Evolutionary conservation across 176 grass and related monocot species (phyloP), one percentile per base, ranked within the genome.

Genomic region (Areca catechu): DNA sequence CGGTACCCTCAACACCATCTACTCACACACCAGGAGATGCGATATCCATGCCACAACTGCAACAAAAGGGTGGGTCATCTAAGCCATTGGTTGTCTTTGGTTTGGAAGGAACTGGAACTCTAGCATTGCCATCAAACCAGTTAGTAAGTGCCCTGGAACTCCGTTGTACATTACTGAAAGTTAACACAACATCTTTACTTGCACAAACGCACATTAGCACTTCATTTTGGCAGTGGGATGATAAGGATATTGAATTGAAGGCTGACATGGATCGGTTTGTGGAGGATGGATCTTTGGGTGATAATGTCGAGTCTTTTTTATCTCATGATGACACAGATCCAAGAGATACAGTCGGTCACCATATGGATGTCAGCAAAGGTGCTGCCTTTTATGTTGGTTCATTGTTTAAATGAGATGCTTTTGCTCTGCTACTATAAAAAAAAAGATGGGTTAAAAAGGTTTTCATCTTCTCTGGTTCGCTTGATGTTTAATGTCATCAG

Each of bases 241-340:
- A 15, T 70, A 58, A 57, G 16, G 7, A 50, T 29, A 24, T 59
- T 59, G 15, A 54, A 66, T 82, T 85, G 19, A 69, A 98, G 94
- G 84, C 74, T 93, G 94, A 89, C 64, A 75, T 98, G 60, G 94
- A 98, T 61, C 86, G 71, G 62, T 90, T 95, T 74, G 72, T 89
- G 51, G 91, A 95, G 69, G 91, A 95, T 79, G 87, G 81, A 18
- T 80, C 89, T 28, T 81, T 98, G 63, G 93, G 92, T 74, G 94
- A 98, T 62, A 98, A 98, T 71, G 94, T 98, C 19, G 94, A 98
- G 69, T 98, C 94, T 56, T 98, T 93, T 85, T 67, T 98, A 82
- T 98, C 94, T 56, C 94, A 89, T 57, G 94, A 98, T 85, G 94
- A 98, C 24, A 81, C 86, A 50, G 94, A 98, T 79, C 88, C 88